Evolutionary conservation across 441 rosid genomes (phyloP), one percentile per base, ranked within the genome.

Genomic region (Mallotus repandus): DNA sequence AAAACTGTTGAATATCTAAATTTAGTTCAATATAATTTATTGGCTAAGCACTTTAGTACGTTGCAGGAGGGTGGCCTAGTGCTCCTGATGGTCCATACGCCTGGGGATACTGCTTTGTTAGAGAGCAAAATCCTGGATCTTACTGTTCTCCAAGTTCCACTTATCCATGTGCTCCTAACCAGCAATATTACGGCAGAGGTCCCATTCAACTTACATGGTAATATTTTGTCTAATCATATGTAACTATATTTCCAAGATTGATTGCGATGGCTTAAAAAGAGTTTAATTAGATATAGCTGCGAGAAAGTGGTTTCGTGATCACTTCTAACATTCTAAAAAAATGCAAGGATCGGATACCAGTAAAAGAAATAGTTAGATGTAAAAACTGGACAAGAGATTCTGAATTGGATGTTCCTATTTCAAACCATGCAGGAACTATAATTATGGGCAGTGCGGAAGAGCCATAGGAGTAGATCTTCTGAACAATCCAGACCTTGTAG

Each of bases 201-300:
- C 90, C 92, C 6, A 85, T 86, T 4, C 89, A 88, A 76, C 84
- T 88, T 32, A 21, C 86, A 4, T 81, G 84, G 89, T 84, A 80
- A 77, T 80, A 46, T 0, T 11, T 16, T 35, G 1, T 2, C 1
- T 49, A 49, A 49, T 7, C 11, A 45, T 45, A 7, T 5, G 11
- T 45, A 45, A 45, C 6, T 45, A 45, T 45, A 45, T 45, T 45
- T 45, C 48, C 9, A 45, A 45, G 9, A 45, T 45, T 45, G 41
- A 35, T 35, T 35, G 41, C 5, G 41, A 1, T 35, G 5, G 41
- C 41, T 25, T 35, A 35, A 35, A 35, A 35, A 35, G 41, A 35
- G 41, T 35, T 35, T 35, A 25, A 25, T 25, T 25, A 35, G 5
- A 35, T 35, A 35, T 35, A 5, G 41, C 5, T 1, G 41, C 5